These are phyloP conservation scores for Euphorbia tirucalli DNA, from an alignment of 345 rosid species.

Conservation along the genomic window DNA sequence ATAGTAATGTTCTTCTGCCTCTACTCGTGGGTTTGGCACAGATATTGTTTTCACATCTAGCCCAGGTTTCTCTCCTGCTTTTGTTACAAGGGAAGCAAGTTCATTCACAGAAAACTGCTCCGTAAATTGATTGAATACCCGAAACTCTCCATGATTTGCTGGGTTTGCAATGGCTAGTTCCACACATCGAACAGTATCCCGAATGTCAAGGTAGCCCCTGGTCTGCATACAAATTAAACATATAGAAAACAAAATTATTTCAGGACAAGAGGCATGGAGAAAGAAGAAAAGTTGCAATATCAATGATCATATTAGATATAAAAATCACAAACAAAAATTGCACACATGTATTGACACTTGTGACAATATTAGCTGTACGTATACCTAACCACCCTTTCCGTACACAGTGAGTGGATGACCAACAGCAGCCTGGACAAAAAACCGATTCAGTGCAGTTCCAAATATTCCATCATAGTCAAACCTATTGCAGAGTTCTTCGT, in stretches of 20 bases:
- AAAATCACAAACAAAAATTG: not conserved
- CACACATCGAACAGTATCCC: slow-evolving; percentile 94
- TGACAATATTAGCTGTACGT: slow-evolving; percentile 7
- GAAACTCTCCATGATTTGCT: slow-evolving; percentile 77
- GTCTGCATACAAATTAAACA: slow-evolving; percentile 45
- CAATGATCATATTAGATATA: no score
- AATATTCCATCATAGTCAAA: slow-evolving; percentile 94
- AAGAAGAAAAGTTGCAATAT: not conserved
- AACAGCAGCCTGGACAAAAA: slow-evolving; percentile 94
- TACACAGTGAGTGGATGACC: slow-evolving; percentile 95
- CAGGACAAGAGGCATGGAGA: not conserved
- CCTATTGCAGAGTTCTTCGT: slow-evolving; percentile 75
- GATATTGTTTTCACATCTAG: slow-evolving; percentile 63
- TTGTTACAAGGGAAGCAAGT: slow-evolving; percentile 80
- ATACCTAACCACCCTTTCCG: slow-evolving; percentile 98
- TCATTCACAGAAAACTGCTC: slow-evolving; percentile 95
- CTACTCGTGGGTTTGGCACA: slow-evolving; percentile 96
- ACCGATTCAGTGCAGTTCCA: slow-evolving; percentile 91
- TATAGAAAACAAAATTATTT: not conserved
- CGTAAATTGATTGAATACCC: slow-evolving; percentile 90
- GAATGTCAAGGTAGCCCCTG: slow-evolving; percentile 95
- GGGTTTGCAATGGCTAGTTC: slow-evolving; percentile 94
- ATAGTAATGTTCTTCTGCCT: slow-evolving; percentile 98
- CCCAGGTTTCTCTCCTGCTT: slow-evolving; percentile 82
- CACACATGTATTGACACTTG: not conserved